Evolutionary conservation across 2,329 filamentous ascomycete genomes (phyloP).

Genomic region (Leptographium wingfieldii): DNA sequence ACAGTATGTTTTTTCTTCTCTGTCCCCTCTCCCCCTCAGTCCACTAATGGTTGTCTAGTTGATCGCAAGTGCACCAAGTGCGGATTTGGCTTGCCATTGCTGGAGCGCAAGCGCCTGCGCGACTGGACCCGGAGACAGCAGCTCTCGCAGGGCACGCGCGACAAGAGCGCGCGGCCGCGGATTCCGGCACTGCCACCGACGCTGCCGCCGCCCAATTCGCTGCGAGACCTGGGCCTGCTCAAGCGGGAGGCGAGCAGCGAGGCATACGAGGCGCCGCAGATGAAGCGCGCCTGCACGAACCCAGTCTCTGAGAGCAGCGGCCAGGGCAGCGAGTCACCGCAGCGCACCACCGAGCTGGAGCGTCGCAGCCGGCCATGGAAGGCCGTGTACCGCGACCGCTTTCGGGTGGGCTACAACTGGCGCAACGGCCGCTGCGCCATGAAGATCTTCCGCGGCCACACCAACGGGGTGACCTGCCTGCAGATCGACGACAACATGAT

Average conservation of each 20-base stretch:
- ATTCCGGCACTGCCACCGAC: slow-evolving; percentile 16
- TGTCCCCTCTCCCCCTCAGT: too few species aligned
- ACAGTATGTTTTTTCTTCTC: slow-evolving; percentile 24
- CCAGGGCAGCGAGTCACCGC: neutral
- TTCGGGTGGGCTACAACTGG: slow-evolving; percentile 95
- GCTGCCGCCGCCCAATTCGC: slow-evolving; percentile 16
- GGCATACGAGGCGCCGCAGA: slow-evolving; percentile 16
- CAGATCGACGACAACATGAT: slow-evolving; percentile 72
- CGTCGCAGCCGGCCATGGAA: slow-evolving; percentile 71
- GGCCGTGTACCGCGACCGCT: slow-evolving; percentile 85
- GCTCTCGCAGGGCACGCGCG: slow-evolving; percentile 29
- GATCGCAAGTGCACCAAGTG: slow-evolving; percentile 90
- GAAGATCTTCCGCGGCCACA: slow-evolving; percentile 72
- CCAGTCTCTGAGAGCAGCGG: slow-evolving; percentile 4
- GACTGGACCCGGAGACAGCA: slow-evolving; percentile 81
- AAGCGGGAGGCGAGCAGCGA: slow-evolving; percentile 24
- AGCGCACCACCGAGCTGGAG: slow-evolving; percentile 15
- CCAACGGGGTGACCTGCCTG: slow-evolving; percentile 63
- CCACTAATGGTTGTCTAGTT: slow-evolving; percentile 22
- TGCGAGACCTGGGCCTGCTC: slow-evolving; percentile 13
- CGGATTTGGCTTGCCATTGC: slow-evolving; percentile 81
- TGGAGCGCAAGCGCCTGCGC: slow-evolving; percentile 78
- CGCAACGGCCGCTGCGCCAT: slow-evolving; percentile 83
- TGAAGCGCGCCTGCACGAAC: slow-evolving; percentile 13
- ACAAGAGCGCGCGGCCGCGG: slow-evolving; percentile 14